Base-by-base conservation (phyloP, 257 asterid species). In the Nicotiana otophora region DNA sequence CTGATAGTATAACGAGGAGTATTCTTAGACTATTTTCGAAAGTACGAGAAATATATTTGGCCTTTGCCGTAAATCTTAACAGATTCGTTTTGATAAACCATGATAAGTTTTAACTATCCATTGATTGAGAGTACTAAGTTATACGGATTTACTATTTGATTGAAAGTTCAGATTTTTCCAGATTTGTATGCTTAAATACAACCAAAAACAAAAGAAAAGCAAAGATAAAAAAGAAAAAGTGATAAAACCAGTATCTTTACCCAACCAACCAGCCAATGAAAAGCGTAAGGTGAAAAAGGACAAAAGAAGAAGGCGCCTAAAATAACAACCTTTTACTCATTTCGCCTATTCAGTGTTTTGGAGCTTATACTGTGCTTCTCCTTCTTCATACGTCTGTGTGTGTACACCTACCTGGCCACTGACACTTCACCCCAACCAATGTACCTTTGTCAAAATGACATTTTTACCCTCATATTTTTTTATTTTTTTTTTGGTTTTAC, bases 251-350 rank as follows among this genome's bases (percentile, higher is more conserved):
- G 80, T 51, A 15, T 26, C 2, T 14, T 74, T 48, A 46, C 46
- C 16, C 28, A 17, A 48, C 9, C 62, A 0, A 48, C 63, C 80
- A 75, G 36, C 63, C 80, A 75, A 75, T 51, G 42, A 75, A 26
- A 2, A 75, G 80, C 42, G 36, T 51, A 74, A 48, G 80, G 62
- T 26, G 63, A 26, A 74, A 74, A 48, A 7, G 63, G 15, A n/a
- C 23, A 48, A 74, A 74, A 74, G n/a, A 74, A 26, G 42, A 72
- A 42, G 36, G 60, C 78, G 62, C 62, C 42, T 74, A 74, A 74
- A 74, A 46, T 74, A 74, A 23, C 79, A 74, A 48, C 33, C 58
- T 69, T 36, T 10, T 30, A 34, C 77, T 68, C 77, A 68, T 58
- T 58, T 58, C 28, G 8, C 19, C 28, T 17, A 17, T 7, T 7